These are phyloP conservation scores for Phytophthora sp. DNA, from an alignment of 352 stramenopile genomes.

Conservation along the genomic window DNA sequence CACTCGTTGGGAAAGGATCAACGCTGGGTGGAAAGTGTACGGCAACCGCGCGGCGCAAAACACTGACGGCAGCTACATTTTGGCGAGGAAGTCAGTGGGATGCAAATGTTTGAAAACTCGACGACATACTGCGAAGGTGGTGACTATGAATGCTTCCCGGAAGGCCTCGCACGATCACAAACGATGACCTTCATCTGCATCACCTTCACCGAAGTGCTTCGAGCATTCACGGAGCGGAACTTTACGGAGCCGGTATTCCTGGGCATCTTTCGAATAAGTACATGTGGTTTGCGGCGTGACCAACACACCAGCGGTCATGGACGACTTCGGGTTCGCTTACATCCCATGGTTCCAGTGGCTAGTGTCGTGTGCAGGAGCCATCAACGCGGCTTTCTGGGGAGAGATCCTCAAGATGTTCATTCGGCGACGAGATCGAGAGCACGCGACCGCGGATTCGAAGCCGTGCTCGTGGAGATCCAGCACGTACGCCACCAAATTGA, in stretches of 20 bases:
- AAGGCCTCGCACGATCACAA: constrained; percentile 51
- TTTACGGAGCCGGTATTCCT: too few relatives aligned
- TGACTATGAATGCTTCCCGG: constrained; percentile 52
- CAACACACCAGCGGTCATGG: too few relatives aligned
- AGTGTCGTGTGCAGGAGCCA: constrained; percentile 23
- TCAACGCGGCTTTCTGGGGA: constrained; percentile 44
- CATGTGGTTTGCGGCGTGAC: too few relatives aligned
- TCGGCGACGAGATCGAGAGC: constrained; percentile 30
- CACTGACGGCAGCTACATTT: constrained; percentile 46
- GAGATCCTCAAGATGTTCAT: constrained; percentile 45
- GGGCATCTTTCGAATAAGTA: too few relatives aligned
- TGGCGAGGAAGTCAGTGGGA: constrained; percentile 17
- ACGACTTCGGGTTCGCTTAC: too few relatives aligned
- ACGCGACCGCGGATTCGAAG: constrained; percentile 44
- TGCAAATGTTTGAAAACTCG: constrained; percentile 24
- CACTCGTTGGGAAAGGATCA: too few relatives aligned
- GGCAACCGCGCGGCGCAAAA: constrained; percentile 49
- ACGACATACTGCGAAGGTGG: constrained; percentile 46
- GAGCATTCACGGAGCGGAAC: constrained; percentile 64
- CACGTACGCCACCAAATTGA: constrained; percentile 44
- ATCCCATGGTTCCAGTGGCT: constrained; percentile 54
- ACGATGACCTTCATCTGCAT: constrained; percentile 66
- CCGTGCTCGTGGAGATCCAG: constrained; percentile 54
- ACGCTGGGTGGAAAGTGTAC: constrained; percentile 51
- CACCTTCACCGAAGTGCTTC: constrained; percentile 61